These are phyloP conservation scores for Hanseniaspora sp. DNA, from an alignment of 1,139 yeast species.

Conservation along the genomic window DNA sequence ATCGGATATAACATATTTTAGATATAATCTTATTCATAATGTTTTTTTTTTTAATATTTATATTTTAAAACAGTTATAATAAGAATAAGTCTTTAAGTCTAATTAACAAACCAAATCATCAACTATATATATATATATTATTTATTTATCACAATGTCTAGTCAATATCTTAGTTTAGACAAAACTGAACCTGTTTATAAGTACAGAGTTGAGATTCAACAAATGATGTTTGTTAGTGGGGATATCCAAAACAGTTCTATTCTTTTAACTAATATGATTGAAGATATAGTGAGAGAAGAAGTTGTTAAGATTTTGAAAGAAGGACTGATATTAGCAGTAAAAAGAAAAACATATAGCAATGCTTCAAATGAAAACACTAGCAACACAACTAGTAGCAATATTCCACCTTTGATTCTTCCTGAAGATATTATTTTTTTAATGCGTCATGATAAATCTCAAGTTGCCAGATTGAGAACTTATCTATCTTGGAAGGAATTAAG, in stretches of 20 bases:
- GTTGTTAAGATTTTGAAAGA: constrained; percentile 76
- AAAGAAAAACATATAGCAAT: constrained; percentile 2
- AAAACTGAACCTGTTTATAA: constrained; percentile 40
- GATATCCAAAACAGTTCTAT: constrained; percentile 90
- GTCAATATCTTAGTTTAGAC: neutral
- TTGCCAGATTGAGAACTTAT: constrained; percentile 77
- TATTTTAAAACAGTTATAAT: too few species aligned
- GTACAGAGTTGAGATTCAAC: constrained; percentile 78
- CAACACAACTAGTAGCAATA: constrained; percentile 65
- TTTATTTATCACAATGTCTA: neutral
- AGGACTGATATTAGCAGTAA: constrained; percentile 28
- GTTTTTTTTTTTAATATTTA: too few species aligned
- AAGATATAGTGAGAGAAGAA: constrained; percentile 89
- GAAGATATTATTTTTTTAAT: constrained; percentile 90
- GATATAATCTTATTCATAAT: too few species aligned
- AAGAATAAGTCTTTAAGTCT: too few species aligned
- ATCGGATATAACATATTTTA: too few species aligned
- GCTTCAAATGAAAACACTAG: neutral
- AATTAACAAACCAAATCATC: too few species aligned
- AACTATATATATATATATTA: neutral
- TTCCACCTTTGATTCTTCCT: constrained; percentile 75
- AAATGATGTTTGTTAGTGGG: constrained; percentile 98
- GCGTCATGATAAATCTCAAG: constrained; percentile 90
- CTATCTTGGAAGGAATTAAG: constrained; percentile 96
- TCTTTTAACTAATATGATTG: constrained; percentile 81